Percentiles rank a stretch among this genome's conserved stretches.
Evolutionary conservation across 2,329 filamentous ascomycete species (phyloP).

Genomic region (Thelonectria olida): DNA sequence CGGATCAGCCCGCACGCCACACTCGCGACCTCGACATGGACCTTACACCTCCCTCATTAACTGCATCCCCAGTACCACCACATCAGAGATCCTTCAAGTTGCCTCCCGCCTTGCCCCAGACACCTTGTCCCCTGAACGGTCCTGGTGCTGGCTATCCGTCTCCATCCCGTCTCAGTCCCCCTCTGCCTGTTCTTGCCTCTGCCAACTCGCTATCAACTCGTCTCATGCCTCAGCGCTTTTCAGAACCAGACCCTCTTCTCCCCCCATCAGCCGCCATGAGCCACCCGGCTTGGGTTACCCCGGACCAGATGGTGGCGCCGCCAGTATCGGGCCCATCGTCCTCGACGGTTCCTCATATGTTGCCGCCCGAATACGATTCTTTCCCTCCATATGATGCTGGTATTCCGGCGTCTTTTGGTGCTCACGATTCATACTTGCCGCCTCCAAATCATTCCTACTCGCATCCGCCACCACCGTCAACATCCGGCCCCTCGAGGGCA

Average conservation of each 20-base stretch:
- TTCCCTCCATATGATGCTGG: slow-evolving; percentile 58
- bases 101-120: slow-evolving; percentile 45
- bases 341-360: slow-evolving; percentile 54
- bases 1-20: slow-evolving; percentile 36
- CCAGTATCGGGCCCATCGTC: slow-evolving; percentile 46
- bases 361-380: slow-evolving; percentile 61
- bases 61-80: slow-evolving; percentile 51
- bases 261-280: slow-evolving; percentile 48
- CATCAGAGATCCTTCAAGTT: slow-evolving; percentile 35
- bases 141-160: slow-evolving; percentile 57
- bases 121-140: slow-evolving; percentile 41
- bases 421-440: slow-evolving; percentile 56
- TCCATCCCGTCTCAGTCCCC: slow-evolving; percentile 53
- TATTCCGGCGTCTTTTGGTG: slow-evolving; percentile 52
- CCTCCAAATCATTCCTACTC: slow-evolving; percentile 42
- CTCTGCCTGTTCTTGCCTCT: slow-evolving; percentile 54
- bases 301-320: slow-evolving; percentile 50
- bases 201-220: slow-evolving; percentile 51
- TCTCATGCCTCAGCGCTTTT: slow-evolving; percentile 47
- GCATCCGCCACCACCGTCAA: slow-evolving; percentile 30
- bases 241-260: slow-evolving; percentile 27
- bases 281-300: slow-evolving; percentile 55
- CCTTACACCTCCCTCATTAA: slow-evolving; percentile 58
- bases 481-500: slow-evolving; percentile 27
- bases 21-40: slow-evolving; percentile 53